Evolutionary conservation across 2,329 filamentous ascomycete species (phyloP).

Genomic region (Ustulina deusta): DNA sequence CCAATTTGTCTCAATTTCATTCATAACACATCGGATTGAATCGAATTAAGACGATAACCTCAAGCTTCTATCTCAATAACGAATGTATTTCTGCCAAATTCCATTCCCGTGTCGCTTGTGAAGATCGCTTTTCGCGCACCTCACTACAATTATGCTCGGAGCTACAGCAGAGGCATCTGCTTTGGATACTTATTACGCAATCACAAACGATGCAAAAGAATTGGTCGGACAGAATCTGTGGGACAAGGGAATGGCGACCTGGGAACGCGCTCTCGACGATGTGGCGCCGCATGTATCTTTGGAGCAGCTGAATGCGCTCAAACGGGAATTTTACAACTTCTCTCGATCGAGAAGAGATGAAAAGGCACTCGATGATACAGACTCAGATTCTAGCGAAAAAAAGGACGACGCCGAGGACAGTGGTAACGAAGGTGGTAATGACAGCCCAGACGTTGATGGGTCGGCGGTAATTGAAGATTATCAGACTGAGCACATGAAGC

Average conservation of each 20-base stretch:
- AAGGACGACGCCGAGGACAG: neutral
- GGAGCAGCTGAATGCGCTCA: neutral
- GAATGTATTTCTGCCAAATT: neutral
- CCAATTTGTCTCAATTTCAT: too few relatives aligned
- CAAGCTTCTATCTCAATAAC: neutral
- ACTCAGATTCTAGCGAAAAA: neutral
- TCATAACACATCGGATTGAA: too few relatives aligned
- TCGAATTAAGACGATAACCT: too few relatives aligned
- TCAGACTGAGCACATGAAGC: constrained; percentile 8
- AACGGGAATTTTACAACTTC: neutral
- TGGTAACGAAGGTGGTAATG: neutral
- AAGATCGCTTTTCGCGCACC: too few relatives aligned
- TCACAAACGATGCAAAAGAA: neutral
- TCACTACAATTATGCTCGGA: constrained; percentile 13
- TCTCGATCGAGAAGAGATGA: neutral
- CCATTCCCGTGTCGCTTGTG: too few relatives aligned
- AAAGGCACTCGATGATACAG: neutral
- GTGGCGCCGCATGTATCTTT: constrained; percentile 7
- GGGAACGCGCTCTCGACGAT: constrained; percentile 4
- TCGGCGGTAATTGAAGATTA: neutral
- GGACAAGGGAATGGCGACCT: constrained; percentile 1
- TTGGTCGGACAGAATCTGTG: constrained; percentile 2
- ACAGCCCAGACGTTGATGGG: neutral
- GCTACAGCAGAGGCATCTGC: constrained; percentile 5
- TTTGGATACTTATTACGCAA: constrained; percentile 14